Evolutionary conservation across 2,329 filamentous ascomycete genomes (phyloP).

Genomic region (Torrubiellomyces zombiae): DNA sequence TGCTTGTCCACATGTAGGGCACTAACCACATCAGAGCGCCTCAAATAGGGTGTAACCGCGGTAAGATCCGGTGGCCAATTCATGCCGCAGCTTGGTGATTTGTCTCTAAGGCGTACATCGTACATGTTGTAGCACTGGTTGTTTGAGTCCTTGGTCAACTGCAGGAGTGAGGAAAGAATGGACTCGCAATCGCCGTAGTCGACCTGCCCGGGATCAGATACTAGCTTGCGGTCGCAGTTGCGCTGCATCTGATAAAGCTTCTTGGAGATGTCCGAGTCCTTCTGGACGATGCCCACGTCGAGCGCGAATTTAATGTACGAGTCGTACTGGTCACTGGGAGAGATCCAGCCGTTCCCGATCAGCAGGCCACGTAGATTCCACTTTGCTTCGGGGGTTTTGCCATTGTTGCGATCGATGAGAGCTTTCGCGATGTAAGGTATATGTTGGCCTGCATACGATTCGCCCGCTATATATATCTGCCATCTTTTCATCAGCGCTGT

Average conservation of each 20-base stretch:
- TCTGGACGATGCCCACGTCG: slow-evolving; percentile 53
- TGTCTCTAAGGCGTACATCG: slow-evolving; percentile 73
- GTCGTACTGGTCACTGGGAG: slow-evolving; percentile 76
- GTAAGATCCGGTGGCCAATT: slow-evolving; percentile 87
- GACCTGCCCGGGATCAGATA: slow-evolving; percentile 31
- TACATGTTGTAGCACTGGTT: slow-evolving; percentile 85
- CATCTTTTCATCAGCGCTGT: too few relatives aligned
- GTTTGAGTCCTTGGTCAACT: slow-evolving; percentile 39
- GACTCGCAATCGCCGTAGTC: slow-evolving; percentile 57
- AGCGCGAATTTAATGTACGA: slow-evolving; percentile 73
- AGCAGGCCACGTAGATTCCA: slow-evolving; percentile 78
- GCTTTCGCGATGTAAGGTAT: slow-evolving; percentile 93
- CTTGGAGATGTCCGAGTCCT: slow-evolving; percentile 45
- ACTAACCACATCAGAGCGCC: slow-evolving; percentile 56
- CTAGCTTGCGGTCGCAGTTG: slow-evolving; percentile 48
- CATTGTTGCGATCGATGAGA: slow-evolving; percentile 74
- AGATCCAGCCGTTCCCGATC: slow-evolving; percentile 97
- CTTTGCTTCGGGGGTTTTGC: slow-evolving; percentile 10
- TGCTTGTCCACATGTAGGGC: slow-evolving; percentile 72
- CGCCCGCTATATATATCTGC: slow-evolving; percentile 84
- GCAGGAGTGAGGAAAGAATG: slow-evolving; percentile 58
- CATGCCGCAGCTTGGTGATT: slow-evolving; percentile 78
- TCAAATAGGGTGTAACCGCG: slow-evolving; percentile 67
- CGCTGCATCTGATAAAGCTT: slow-evolving; percentile 52
- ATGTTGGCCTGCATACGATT: slow-evolving; percentile 93